phyloP scores from a whole-genome alignment of 2,329 filamentous ascomycete genomes.

The Ophiostoma piceae region DNA sequence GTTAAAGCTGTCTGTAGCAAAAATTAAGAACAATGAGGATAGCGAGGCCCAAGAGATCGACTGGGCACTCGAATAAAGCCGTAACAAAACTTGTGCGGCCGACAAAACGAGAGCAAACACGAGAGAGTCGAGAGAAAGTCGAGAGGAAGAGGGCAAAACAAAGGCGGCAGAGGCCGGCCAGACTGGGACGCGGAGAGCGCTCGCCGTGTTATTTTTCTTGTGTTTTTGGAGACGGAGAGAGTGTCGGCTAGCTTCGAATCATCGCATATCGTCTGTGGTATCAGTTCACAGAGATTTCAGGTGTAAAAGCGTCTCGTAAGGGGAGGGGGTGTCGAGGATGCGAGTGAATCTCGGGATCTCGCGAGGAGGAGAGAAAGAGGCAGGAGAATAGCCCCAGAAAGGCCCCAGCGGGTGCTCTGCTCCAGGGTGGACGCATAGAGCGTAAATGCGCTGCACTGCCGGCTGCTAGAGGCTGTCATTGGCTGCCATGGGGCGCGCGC shows the following conservation, averaged over 20 bases:
- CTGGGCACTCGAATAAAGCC: neutral
- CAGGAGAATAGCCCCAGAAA: slow-evolving; percentile 17
- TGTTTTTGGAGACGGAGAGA: neutral
- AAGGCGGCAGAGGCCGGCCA: neutral
- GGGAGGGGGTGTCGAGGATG: neutral
- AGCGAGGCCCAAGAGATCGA: neutral
- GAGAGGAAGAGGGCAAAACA: slow-evolving; percentile 12
- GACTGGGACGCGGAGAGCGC: slow-evolving; percentile 9
- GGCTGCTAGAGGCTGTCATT: neutral
- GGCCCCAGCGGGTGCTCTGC: slow-evolving; percentile 7
- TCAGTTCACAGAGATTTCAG: neutral
- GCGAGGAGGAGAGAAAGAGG: slow-evolving; percentile 14
- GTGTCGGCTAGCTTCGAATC: neutral
- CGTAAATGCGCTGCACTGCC: slow-evolving; percentile 22
- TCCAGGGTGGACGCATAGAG: slow-evolving; percentile 12
- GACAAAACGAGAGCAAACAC: neutral
- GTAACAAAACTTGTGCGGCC: neutral
- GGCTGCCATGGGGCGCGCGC: slow-evolving; percentile 16
- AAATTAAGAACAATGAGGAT: neutral
- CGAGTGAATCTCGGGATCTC: neutral
- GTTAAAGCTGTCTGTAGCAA: slow-evolving; percentile 3
- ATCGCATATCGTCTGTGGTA: neutral
- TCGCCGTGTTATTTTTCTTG: neutral
- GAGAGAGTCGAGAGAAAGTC: neutral
- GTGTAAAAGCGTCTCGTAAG: neutral